Base-by-base conservation (phyloP, 805 yeast species). In the Candida easanensis region DNA sequence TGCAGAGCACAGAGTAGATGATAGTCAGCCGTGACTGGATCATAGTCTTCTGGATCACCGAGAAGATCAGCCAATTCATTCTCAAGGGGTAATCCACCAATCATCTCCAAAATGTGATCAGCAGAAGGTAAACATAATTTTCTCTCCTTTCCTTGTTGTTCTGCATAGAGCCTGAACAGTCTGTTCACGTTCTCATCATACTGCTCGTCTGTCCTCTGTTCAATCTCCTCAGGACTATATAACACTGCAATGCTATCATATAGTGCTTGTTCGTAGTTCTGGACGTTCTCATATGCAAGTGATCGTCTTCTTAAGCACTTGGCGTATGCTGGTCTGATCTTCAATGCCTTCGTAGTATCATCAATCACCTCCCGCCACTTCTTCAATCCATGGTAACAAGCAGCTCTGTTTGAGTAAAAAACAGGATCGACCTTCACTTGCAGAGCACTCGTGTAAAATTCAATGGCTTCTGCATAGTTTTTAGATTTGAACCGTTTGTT, bases 251-350 rank as follows among this genome's bases (percentile, higher is more conserved):
- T 26, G 30, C 15, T 26, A 14, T 93, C 98, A 65, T 82, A 80
- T 77, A 88, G 81, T 30, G 98, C 90, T 47, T 90, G 95, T 33
- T 79, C 77, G 65, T 76, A 88, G 50, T 75, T 71, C 54, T 79
- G 95, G 49, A 88, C 66, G 52, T 79, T 76, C 69, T 93, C 98
- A 63, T 84, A 84, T 25, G 97, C 95, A 53, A 82, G 79, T 26
- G 96, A 96, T 66, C 98, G 84, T 68, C 99, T 87, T 58, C 87
- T 71, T 50, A 89, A 71, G 65, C 97, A 93, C 69, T 93, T 91
- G 57, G 86, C 72, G 68, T 93, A 91, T 61, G 84, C 90, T 11
- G 95, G 96, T 62, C 88, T 85, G 57, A 90, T 70, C 56, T 80
- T 75, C 56, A 91, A 75, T 26, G 98, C 98, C 49, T 74, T 77